Evolutionary conservation across 305 asterid species (phyloP).

Genomic region (Solanum chacoense): DNA sequence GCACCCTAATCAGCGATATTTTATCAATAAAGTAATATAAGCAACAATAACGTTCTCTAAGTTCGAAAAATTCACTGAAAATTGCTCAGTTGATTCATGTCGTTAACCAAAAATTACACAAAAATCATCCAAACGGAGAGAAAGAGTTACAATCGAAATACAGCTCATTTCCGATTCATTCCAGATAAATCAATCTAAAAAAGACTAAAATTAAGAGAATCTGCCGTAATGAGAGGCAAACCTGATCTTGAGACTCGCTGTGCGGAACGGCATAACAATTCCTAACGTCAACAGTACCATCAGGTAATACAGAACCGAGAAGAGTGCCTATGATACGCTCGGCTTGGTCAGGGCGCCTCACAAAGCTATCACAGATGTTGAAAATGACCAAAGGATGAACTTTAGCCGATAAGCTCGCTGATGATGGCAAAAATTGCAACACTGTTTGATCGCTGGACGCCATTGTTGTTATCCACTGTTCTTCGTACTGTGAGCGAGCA

Average conservation of each 20-base stretch:
- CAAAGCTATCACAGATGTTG: slow-evolving; percentile 76
- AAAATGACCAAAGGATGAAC: slow-evolving; percentile 81
- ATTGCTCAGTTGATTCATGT: background rate
- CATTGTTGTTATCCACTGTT: slow-evolving; percentile 20
- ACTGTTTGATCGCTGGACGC: slow-evolving; percentile 44
- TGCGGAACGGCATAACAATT: slow-evolving; percentile 90
- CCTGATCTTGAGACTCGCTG: slow-evolving; percentile 76
- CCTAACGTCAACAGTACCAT: slow-evolving; percentile 81
- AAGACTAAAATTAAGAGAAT: background rate
- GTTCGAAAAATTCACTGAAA: background rate
- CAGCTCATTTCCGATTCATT: background rate
- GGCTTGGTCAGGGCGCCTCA: slow-evolving; percentile 79
- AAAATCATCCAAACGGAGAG: background rate
- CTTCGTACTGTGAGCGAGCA: background rate
- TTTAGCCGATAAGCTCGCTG: slow-evolving; percentile 51
- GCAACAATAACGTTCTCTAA: background rate
- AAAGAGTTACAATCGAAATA: background rate
- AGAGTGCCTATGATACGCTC: slow-evolving; percentile 88
- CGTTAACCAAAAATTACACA: background rate
- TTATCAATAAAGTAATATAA: background rate
- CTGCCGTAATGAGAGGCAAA: background rate
- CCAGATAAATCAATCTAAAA: background rate
- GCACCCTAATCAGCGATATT: background rate
- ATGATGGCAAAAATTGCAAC: slow-evolving; percentile 45
- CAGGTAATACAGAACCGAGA: slow-evolving; percentile 69